A percentile compares a stretch with the other conserved stretches of the same genome.
These are phyloP conservation scores for Pythium insidiosum DNA, from an alignment of 352 stramenopile genomes.

Conservation along the genomic window DNA sequence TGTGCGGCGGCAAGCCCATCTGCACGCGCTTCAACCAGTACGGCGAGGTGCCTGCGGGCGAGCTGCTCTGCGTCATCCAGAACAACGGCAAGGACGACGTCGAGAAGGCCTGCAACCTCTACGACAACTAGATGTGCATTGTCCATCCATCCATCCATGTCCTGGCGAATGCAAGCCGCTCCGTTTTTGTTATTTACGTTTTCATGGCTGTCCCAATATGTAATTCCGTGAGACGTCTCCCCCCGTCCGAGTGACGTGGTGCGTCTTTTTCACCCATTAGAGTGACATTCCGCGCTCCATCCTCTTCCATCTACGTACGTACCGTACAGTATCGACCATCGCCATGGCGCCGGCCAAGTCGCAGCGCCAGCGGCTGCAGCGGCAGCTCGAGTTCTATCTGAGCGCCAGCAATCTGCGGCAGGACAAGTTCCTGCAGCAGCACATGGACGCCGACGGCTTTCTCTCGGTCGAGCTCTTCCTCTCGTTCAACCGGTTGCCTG, in stretches of 20 bases:
- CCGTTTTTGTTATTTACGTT: too few relatives aligned
- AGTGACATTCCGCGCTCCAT: too few relatives aligned
- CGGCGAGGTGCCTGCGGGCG: slow-evolving; percentile 7
- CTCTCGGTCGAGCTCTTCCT: slow-evolving; percentile 44
- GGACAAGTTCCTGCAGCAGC: slow-evolving; percentile 75
- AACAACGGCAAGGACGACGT: slow-evolving; percentile 12
- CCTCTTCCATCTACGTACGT: too few relatives aligned
- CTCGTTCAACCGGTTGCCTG: too few relatives aligned
- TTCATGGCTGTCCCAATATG: too few relatives aligned
- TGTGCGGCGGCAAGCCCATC: slow-evolving; percentile 18
- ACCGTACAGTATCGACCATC: too few relatives aligned
- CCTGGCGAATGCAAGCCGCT: too few relatives aligned
- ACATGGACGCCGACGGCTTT: slow-evolving; percentile 62
- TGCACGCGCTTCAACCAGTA: slow-evolving; percentile 15
- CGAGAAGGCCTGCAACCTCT: slow-evolving; percentile 9
- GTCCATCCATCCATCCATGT: too few relatives aligned
- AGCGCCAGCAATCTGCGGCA: slow-evolving; percentile 68
- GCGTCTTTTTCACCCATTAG: too few relatives aligned
- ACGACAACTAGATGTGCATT: slow-evolving; percentile 11
- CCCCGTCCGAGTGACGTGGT: too few relatives aligned
- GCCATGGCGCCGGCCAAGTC: too few relatives aligned
- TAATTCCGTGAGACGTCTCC: too few relatives aligned
- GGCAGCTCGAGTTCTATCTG: slow-evolving; percentile 80
- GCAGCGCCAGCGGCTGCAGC: slow-evolving; percentile 60
- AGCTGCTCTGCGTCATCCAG: slow-evolving; percentile 16